A percentile compares a stretch with the other conserved stretches of the same genome.
phyloP scores from a whole-genome alignment of 2,329 filamentous ascomycete genomes.

The Xylaria sp. region DNA sequence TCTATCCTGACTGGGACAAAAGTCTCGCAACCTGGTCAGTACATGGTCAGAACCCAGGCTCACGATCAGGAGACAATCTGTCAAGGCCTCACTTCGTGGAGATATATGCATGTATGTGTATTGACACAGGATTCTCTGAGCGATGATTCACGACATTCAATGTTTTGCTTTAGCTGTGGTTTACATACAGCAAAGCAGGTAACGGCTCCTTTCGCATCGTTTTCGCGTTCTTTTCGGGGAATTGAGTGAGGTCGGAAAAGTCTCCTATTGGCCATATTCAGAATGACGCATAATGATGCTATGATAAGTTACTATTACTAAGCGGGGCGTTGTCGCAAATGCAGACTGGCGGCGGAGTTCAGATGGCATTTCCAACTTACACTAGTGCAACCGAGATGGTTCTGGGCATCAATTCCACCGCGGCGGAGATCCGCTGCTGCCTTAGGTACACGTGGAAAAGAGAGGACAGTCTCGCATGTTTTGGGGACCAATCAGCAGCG shows the following conservation, averaged over 20 bases:
- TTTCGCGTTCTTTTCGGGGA: background rate
- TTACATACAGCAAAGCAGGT: background rate
- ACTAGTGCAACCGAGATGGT: background rate
- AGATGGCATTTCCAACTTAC: background rate
- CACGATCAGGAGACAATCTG: too few species aligned
- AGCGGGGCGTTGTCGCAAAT: background rate
- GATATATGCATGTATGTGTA: too few species aligned
- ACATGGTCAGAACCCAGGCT: too few species aligned
- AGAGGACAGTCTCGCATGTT: background rate
- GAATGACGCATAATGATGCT: slow-evolving; percentile 28
- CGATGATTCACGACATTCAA: background rate
- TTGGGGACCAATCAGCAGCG: slow-evolving; percentile 15
- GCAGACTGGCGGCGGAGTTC: slow-evolving; percentile 9
- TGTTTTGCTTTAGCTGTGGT: background rate
- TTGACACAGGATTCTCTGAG: background rate
- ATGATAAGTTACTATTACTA: background rate
- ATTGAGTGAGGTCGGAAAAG: background rate
- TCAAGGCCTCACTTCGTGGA: too few species aligned
- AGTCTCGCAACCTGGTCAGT: too few species aligned
- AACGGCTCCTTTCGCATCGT: background rate
- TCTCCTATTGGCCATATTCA: slow-evolving; percentile 1
- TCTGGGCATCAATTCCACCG: background rate
- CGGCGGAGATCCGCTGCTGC: slow-evolving; percentile 28
- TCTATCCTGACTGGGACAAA: too few species aligned
- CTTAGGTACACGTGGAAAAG: slow-evolving; percentile 1